A percentile compares a stretch with the other conserved stretches of the same genome.
Evolutionary conservation across 768 basidiomycete species (phyloP).

Genomic region (Panus rudis): DNA sequence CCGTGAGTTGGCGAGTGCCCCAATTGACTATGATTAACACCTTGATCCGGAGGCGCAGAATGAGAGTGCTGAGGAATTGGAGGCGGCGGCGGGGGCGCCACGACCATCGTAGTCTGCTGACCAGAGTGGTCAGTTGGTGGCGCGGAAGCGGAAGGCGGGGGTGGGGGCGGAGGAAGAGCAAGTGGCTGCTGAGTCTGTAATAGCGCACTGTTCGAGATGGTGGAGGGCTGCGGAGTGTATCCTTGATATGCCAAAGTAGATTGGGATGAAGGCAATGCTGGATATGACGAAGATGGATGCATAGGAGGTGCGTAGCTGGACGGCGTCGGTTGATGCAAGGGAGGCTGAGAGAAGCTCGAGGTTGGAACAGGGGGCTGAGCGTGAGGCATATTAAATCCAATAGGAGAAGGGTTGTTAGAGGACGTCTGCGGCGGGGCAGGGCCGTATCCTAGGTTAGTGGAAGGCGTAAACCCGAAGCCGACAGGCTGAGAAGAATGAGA

Average conservation of each 20-base stretch:
- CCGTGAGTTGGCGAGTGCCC: slow-evolving; percentile 10
- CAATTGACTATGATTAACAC: neutral
- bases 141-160: slow-evolving; percentile 4
- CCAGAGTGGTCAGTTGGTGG: slow-evolving; percentile 22
- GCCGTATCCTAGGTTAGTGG: no score
- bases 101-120: slow-evolving; percentile 28
- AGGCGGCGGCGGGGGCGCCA: slow-evolving; percentile 17
- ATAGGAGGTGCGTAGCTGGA: slow-evolving; percentile 7
- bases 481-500: neutral
- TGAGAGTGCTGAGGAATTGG: slow-evolving; percentile 24
- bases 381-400: slow-evolving; percentile 16
- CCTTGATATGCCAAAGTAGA: slow-evolving; percentile 17
- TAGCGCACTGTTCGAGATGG: neutral
- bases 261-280: slow-evolving; percentile 5
- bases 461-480: slow-evolving; percentile 12
- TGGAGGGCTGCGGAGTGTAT: slow-evolving; percentile 12
- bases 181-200: slow-evolving; percentile 1
- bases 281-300: slow-evolving; percentile 8
- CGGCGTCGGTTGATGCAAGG: slow-evolving; percentile 19
- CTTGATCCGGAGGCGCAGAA: slow-evolving; percentile 27
- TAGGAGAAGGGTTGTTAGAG: slow-evolving; percentile 18
- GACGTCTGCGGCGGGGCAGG: no score
- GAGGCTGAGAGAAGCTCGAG: slow-evolving; percentile 20
- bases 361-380: slow-evolving; percentile 17
- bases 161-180: slow-evolving; percentile 7